Evolutionary conservation across 1,284 basidiomycete species (phyloP), one percentile per base, ranked within the genome.

Genomic region (Ceratobasidium sp.): DNA sequence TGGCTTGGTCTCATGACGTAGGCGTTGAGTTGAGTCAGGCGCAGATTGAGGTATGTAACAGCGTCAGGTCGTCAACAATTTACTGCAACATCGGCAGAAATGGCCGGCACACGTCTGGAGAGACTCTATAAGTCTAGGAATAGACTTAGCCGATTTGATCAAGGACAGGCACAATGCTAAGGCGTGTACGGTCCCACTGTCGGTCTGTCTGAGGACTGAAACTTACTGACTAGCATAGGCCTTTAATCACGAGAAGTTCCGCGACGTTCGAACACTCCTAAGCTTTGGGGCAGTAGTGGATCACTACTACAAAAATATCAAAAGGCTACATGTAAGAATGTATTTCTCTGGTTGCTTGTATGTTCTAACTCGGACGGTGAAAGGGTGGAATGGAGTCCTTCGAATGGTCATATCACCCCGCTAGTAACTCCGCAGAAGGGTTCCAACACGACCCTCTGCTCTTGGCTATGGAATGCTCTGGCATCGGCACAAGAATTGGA

Each of bases 211-310:
- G 10, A 35, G n/a, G 7, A 20, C 10, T 15, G 27, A 35, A 57
- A 27, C 20, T 13, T 17, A 25, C 17, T 17, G 38, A 7, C 20
- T 20, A 20, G 25, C 12, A 35, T 25, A 57, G 55, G 22, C n/a
- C 13, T 42, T 35, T 13, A 45, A 38, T 12, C 60, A 64, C 22
- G 47, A 64, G 25, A 20, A 52, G 29, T 17, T 64, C 7, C 45
- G 60, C 7, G 45, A 64, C 29, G 60, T 45, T 35, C 45, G 60
- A 31, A 64, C 60, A 3, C 47, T 64, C 10, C 47, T 64, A 3
- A 64, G 60, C 34, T 64, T 64, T 29, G 60, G 60, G 40, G 60
- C 60, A 15, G 20, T 64, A 25, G 60, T 64, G 6, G 52, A 40
- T 22, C 60, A 29, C 3, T 64, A 64, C 34, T 40, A 49, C 45